A percentile compares a stretch with the other conserved stretches of the same genome.
Conservation (phyloP, 2,329 filamentous ascomycete genomes). For the Microsporum canis region DNA sequence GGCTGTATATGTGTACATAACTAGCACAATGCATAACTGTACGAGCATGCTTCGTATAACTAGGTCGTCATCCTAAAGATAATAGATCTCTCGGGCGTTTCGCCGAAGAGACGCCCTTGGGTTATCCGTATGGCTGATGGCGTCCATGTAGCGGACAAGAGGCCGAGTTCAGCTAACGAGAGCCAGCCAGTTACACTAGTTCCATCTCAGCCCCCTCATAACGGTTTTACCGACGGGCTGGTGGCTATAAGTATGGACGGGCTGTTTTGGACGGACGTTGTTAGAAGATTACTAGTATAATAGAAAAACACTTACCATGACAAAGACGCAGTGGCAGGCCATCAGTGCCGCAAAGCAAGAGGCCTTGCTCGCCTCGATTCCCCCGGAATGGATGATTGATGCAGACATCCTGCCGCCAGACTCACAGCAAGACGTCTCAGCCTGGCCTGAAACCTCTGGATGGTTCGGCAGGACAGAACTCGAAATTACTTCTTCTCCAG, state of each 20-base stretch:
- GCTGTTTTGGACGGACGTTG: no score
- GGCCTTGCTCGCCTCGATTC: constrained; percentile 29
- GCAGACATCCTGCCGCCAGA: constrained; percentile 10
- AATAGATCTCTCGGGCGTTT: neutral
- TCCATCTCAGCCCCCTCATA: neutral
- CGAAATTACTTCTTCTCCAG: constrained; percentile 12
- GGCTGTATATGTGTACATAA: no score
- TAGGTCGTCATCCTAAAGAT: no score
- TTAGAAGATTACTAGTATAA: no score
- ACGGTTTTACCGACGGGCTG: neutral
- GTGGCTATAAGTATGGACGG: no score
- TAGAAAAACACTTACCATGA: neutral
- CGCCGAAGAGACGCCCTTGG: neutral
- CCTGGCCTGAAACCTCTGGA: constrained; percentile 13
- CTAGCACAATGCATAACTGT: no score
- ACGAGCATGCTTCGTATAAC: no score
- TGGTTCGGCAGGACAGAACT: constrained; percentile 14
- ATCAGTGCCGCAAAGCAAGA: constrained; percentile 31
- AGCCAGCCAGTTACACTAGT: neutral
- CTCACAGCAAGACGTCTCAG: constrained; percentile 11
- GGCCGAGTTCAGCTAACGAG: neutral
- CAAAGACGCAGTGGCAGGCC: constrained; percentile 17
- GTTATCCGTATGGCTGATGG: neutral
- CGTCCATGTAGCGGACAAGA: neutral
- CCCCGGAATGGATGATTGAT: constrained; percentile 30